Evolutionary conservation across 2,329 filamentous ascomycete genomes (phyloP).

Genomic region (Pleomassaria siparia): DNA sequence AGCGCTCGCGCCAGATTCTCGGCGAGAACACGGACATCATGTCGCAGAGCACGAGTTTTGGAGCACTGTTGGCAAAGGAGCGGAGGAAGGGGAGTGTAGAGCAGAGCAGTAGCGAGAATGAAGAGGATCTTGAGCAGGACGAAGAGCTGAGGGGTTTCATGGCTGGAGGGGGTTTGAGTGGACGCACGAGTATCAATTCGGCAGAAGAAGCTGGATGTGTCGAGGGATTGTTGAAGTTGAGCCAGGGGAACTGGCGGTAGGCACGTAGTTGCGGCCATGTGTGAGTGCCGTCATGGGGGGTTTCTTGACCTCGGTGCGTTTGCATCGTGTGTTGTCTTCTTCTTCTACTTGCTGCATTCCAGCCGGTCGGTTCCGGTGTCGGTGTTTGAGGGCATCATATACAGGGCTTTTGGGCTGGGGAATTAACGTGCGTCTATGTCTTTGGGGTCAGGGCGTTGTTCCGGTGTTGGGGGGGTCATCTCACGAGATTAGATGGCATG

Average conservation of each 20-base stretch:
- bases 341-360: background rate
- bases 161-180: slow-evolving; percentile 59
- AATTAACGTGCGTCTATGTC: too few species aligned
- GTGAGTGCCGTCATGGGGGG: too few species aligned
- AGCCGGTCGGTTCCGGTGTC: background rate
- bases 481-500: too few species aligned
- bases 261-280: background rate
- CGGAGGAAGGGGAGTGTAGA: slow-evolving; percentile 26
- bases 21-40: slow-evolving; percentile 50
- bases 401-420: too few species aligned
- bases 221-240: slow-evolving; percentile 83
- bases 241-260: slow-evolving; percentile 81
- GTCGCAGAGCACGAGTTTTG: slow-evolving; percentile 42
- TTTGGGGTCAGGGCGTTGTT: too few species aligned
- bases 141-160: slow-evolving; percentile 75
- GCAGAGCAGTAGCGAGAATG: slow-evolving; percentile 16
- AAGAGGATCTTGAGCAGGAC: slow-evolving; percentile 51
- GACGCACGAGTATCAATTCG: slow-evolving; percentile 56
- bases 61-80: slow-evolving; percentile 38
- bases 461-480: too few species aligned
- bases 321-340: too few species aligned
- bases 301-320: too few species aligned
- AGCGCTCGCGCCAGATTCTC: slow-evolving; percentile 45
- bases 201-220: slow-evolving; percentile 79
- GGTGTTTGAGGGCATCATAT: too few species aligned